Conservation (phyloP, 148 eudicot genomes). For the Salicornia ramosissima region DNA sequence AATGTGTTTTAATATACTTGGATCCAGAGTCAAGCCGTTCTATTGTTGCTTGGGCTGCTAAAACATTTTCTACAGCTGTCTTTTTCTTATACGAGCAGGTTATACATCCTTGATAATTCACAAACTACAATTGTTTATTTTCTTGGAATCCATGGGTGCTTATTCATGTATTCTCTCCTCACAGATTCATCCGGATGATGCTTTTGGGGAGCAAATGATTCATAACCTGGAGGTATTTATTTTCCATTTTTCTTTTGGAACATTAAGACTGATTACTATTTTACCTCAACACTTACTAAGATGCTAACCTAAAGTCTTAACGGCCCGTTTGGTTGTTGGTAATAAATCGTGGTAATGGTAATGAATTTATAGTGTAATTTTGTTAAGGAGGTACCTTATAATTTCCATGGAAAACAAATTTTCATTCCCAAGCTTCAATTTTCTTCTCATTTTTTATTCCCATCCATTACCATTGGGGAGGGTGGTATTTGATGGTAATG, state of each 20-base stretch:
- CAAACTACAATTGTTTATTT: slow-evolving; percentile 1
- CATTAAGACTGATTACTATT: too few relatives aligned
- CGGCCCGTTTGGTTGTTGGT: too few relatives aligned
- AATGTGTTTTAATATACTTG: slow-evolving; percentile 95
- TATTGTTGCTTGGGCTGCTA: slow-evolving; percentile 87
- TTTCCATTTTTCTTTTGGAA: not conserved
- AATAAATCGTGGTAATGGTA: too few relatives aligned
- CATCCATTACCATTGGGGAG: too few relatives aligned
- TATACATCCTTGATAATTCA: not conserved
- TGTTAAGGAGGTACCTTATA: too few relatives aligned
- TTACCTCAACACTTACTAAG: not conserved
- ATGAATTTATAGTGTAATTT: too few relatives aligned
- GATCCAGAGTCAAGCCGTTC: slow-evolving; percentile 83
- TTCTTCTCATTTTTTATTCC: too few relatives aligned
- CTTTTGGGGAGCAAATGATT: slow-evolving; percentile 99
- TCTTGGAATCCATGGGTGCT: slow-evolving; percentile 20
- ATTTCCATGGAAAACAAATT: too few relatives aligned
- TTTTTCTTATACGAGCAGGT: slow-evolving; percentile 99
- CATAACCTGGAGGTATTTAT: slow-evolving; percentile 79
- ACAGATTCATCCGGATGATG: slow-evolving; percentile 96
- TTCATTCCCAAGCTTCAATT: too few relatives aligned
- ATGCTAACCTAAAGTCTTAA: too few relatives aligned
- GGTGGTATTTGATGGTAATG: too few relatives aligned
- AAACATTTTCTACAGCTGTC: slow-evolving; percentile 67
- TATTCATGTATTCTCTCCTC: slow-evolving; percentile 13